Evolutionary conservation across 768 basidiomycete genomes (phyloP).

Genomic region (Podaxis sp.): DNA sequence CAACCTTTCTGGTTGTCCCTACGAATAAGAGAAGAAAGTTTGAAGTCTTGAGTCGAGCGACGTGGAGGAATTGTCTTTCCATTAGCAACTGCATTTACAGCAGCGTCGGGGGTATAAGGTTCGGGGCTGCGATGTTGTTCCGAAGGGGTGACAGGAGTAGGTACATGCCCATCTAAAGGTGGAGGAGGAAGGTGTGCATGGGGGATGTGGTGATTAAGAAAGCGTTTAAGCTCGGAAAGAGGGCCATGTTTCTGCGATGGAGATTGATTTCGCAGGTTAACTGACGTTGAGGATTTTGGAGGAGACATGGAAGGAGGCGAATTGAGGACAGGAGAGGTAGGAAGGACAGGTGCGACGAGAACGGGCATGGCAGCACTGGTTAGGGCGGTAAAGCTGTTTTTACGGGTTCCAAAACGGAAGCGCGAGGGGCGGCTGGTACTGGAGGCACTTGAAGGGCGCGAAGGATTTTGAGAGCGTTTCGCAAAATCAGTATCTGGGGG

Average conservation of each 20-base stretch:
- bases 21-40: slow-evolving; percentile 22
- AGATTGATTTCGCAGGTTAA: slow-evolving; percentile 14
- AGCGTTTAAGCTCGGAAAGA: slow-evolving; percentile 89
- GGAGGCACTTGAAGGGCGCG: background rate
- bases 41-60: slow-evolving; percentile 25
- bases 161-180: slow-evolving; percentile 20
- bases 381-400: slow-evolving; percentile 10
- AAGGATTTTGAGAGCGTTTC: slow-evolving; percentile 8
- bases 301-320: slow-evolving; percentile 15
- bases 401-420: slow-evolving; percentile 12
- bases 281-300: slow-evolving; percentile 15
- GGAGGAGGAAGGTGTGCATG: slow-evolving; percentile 38
- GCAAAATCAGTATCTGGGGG: slow-evolving; percentile 1
- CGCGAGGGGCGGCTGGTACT: slow-evolving; percentile 8
- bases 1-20: slow-evolving; percentile 15
- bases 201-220: slow-evolving; percentile 88
- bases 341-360: slow-evolving; percentile 8
- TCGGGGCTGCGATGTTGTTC: slow-evolving; percentile 19
- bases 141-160: slow-evolving; percentile 12
- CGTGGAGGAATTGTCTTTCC: slow-evolving; percentile 16
- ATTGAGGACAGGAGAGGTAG: slow-evolving; percentile 10
- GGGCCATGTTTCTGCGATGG: slow-evolving; percentile 54
- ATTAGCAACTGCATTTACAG: slow-evolving; percentile 15
- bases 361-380: slow-evolving; percentile 11
- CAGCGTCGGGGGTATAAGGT: slow-evolving; percentile 15